Conservation (phyloP, 2,329 filamentous ascomycete genomes). For the Calonectria pauciramosa region DNA sequence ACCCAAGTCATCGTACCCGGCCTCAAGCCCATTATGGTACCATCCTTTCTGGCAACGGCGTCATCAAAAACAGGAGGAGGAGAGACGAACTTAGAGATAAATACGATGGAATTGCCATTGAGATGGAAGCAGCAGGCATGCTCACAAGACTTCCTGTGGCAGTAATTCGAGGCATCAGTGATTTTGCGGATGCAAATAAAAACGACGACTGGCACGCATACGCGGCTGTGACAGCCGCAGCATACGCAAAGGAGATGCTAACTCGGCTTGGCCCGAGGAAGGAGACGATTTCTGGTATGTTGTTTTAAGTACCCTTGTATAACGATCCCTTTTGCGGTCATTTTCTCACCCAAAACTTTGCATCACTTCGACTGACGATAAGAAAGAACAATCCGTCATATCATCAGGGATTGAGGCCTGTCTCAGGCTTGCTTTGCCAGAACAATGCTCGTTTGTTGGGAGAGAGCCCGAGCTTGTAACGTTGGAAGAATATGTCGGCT, state of each 20-base stretch:
- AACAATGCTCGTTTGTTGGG: neutral
- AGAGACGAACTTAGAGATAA: conserved; percentile 4
- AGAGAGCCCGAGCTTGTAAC: neutral
- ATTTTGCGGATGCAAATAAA: conserved; percentile 12
- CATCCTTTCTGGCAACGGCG: conserved; percentile 11
- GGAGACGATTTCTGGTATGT: neutral
- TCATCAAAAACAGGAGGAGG: neutral
- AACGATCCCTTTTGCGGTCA: neutral
- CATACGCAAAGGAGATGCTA: conserved; percentile 12
- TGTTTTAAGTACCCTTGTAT: neutral
- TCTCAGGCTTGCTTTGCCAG: neutral
- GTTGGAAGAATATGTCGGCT: neutral
- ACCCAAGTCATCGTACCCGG: neutral
- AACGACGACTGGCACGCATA: conserved; percentile 12
- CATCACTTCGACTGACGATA: neutral
- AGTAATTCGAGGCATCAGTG: conserved; percentile 8
- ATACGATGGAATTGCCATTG: conserved; percentile 8
- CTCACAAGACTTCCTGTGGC: conserved; percentile 4
- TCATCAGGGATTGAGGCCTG: neutral
- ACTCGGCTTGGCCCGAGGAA: neutral
- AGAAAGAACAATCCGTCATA: neutral
- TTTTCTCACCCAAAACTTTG: neutral
- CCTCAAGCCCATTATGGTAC: conserved; percentile 8
- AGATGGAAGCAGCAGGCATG: conserved; percentile 18
- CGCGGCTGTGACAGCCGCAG: conserved; percentile 4